These are phyloP conservation scores for Aquilaria yunnanensis DNA, from an alignment of 345 rosid genomes.

Conservation along the genomic window DNA sequence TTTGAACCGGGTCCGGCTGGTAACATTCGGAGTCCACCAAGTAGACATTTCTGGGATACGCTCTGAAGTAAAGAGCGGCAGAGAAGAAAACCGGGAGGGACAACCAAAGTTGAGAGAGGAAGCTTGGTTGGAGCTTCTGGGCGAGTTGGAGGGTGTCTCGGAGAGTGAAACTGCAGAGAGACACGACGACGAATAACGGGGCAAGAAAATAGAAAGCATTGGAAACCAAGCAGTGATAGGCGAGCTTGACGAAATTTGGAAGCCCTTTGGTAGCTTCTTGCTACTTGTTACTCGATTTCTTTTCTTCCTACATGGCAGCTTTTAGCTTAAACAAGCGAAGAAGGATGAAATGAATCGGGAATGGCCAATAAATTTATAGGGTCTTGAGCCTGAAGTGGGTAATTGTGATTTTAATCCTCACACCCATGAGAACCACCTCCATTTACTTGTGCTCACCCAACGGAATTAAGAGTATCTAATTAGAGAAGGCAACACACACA, in stretches of 20 bases:
- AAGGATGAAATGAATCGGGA: too few species aligned
- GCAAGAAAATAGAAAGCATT: conserved; percentile 54
- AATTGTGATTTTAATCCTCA: too few species aligned
- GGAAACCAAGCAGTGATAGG: conserved; percentile 70
- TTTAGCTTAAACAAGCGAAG: too few species aligned
- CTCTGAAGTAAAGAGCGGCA: conserved; percentile 57
- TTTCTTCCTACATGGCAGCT: too few species aligned
- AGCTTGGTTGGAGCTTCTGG: conserved; percentile 49
- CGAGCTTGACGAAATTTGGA: conserved; percentile 77
- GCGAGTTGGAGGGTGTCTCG: conserved; percentile 35
- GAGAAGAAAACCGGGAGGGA: conserved; percentile 38
- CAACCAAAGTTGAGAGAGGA: conserved; percentile 33
- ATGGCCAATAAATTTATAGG: too few species aligned
- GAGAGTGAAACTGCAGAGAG: conserved; percentile 33
- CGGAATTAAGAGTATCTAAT: too few species aligned
- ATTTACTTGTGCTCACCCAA: too few species aligned
- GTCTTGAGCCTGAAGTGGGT: too few species aligned
- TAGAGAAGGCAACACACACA: too few species aligned
- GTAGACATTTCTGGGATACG: conserved; percentile 61
- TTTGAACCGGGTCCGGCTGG: conserved; percentile 51
- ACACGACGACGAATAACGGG: conserved; percentile 28
- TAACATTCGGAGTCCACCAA: conserved; percentile 69
- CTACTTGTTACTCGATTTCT: too few species aligned
- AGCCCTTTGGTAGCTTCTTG: conserved; percentile 16
- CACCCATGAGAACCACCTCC: too few species aligned